Evolutionary conservation across 306 rosid genomes (phyloP), one percentile per base, ranked within the genome.

Genomic region (Prunus mume): DNA sequence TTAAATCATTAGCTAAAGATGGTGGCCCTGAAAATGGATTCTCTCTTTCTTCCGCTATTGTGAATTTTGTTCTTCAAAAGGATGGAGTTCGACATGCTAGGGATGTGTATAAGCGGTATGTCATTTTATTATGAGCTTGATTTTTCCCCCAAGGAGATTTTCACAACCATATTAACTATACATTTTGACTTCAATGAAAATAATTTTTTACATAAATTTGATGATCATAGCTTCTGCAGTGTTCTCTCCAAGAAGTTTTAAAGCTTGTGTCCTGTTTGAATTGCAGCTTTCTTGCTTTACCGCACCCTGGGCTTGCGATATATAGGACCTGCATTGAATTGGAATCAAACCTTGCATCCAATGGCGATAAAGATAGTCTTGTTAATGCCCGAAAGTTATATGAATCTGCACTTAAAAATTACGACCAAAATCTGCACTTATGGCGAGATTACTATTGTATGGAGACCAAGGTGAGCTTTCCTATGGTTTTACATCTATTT

Each of bases 11-110:
- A 87, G 74, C 85, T 56, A 83, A 83, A 83, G 81, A 85, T 73
- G 90, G 97, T 74, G 98, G 96, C 79, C 87, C 86, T 84, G 98
- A 92, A 32, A 67, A 81, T 71, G 98, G 92, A 65, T 90, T 89
- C 79, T 95, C 97, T 58, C 97, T 89, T 73, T 90, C 98, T 12
- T 79, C 88, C 57, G 85, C 89, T 76, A 76, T 95, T 49, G 85
- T 89, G 68, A 84, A 83, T 83, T 88, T 86, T 79, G 84, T 89
- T 74, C 91, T 88, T 69, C 93, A 90, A 78, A 92, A 86, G 55
- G 87, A 89, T 73, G 97, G 98, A 83, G 79, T 90, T 84, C 91
- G 68, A 68, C 86, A 65, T 72, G 87, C 98, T 70, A 89, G 96
- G 81, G 87, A 88, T 52, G 81, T 87, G 52, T 95, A 95, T 82